Conservation (phyloP, 2,329 filamentous ascomycete species). For the Scytalidium sp. region DNA sequence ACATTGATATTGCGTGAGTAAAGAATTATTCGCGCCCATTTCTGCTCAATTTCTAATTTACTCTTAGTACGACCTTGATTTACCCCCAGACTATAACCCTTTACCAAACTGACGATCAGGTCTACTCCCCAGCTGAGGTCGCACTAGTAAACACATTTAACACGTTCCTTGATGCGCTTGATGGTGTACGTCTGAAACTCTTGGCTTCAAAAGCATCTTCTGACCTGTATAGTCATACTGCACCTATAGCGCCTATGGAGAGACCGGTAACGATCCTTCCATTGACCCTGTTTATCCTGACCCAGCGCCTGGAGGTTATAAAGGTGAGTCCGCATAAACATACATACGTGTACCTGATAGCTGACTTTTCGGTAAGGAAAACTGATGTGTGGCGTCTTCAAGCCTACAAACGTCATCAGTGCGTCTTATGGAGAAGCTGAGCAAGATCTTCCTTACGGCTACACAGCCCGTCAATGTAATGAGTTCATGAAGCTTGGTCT, state of each 20-base stretch:
- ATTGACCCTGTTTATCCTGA: conserved; percentile 44
- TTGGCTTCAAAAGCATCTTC: no score
- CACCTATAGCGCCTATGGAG: conserved; percentile 39
- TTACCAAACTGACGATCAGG: conserved; percentile 23
- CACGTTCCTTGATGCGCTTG: conserved; percentile 25
- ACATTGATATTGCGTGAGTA: conserved; percentile 14
- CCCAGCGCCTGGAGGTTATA: conserved; percentile 34
- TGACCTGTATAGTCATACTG: conserved; percentile 39
- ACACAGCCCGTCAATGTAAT: conserved; percentile 48
- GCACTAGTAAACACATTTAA: conserved; percentile 21
- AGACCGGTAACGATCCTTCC: conserved; percentile 34
- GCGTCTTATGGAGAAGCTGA: conserved; percentile 54
- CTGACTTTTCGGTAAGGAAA: no score
- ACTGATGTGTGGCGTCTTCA: conserved; percentile 14
- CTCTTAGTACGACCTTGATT: conserved; percentile 8
- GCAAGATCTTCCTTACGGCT: conserved; percentile 46
- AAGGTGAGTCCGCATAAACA: conserved; percentile 27
- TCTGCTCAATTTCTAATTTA: no score
- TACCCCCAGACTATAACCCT: conserved; percentile 23
- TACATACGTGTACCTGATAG: conserved; percentile 38
- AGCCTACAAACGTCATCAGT: conserved; percentile 18
- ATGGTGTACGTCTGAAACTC: no score
- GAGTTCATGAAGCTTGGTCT: conserved; percentile 50
- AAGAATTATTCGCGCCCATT: no score
- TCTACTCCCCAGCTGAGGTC: conserved; percentile 16